A percentile compares a stretch with the other conserved stretches of the same genome.
These are phyloP conservation scores for Pichia sp. DNA, from an alignment of 1,139 yeast genomes.

Conservation along the genomic window DNA sequence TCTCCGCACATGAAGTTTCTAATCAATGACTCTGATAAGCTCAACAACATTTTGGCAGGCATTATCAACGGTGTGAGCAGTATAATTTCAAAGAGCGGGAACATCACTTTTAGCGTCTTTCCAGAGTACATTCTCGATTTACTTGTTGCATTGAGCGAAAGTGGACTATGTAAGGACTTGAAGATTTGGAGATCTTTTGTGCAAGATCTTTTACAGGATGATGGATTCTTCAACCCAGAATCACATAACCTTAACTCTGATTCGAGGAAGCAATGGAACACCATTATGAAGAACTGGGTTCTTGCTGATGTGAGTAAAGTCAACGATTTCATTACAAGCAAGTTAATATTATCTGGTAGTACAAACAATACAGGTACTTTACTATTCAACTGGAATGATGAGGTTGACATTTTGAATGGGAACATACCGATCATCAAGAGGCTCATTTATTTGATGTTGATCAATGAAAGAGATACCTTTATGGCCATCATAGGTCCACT, in stretches of 20 bases:
- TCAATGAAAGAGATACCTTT: conserved; percentile 54
- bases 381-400: conserved; percentile 72
- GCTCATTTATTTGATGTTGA: conserved; percentile 53
- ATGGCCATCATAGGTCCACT: conserved; percentile 43
- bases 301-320: conserved; percentile 51
- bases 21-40: conserved; percentile 48
- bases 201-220: conserved; percentile 46
- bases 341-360: conserved; percentile 32
- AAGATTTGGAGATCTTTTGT: conserved; percentile 48
- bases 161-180: conserved; percentile 33
- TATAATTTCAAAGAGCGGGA: conserved; percentile 35
- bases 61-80: conserved; percentile 38
- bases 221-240: conserved; percentile 37
- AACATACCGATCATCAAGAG: conserved; percentile 36
- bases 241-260: conserved; percentile 12
- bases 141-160: conserved; percentile 25
- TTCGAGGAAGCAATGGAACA: conserved; percentile 38
- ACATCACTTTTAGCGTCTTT: conserved; percentile 30
- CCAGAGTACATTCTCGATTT: conserved; percentile 33
- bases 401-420: conserved; percentile 42
- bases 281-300: conserved; percentile 50
- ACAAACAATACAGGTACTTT: conserved; percentile 36
- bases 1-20: conserved; percentile 37
- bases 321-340: conserved; percentile 47
- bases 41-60: conserved; percentile 34